phyloP scores from a whole-genome alignment of 2,329 filamentous ascomycete species.

The Alternaria triticina region DNA sequence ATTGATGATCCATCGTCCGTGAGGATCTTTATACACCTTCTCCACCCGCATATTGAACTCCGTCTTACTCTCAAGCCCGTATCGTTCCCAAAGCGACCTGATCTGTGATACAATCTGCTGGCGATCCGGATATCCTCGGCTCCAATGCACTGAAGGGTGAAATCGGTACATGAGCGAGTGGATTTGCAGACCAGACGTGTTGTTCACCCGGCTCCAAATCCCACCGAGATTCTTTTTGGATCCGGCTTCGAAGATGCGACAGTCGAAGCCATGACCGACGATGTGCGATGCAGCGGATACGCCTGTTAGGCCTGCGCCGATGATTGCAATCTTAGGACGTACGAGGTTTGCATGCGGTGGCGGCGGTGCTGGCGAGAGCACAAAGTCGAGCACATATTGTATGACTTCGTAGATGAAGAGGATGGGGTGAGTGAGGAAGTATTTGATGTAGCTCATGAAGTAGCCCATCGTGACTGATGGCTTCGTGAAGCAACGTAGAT shows the following conservation, averaged over 20 bases:
- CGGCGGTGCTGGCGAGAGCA: slow-evolving; percentile 75
- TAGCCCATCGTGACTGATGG: slow-evolving; percentile 25
- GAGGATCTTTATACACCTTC: slow-evolving; percentile 70
- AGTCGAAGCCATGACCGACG: slow-evolving; percentile 84
- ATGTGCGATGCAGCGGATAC: slow-evolving; percentile 83
- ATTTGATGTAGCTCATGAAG: slow-evolving; percentile 19
- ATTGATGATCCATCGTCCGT: slow-evolving; percentile 80
- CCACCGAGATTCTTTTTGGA: slow-evolving; percentile 71
- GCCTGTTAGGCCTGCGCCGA: slow-evolving; percentile 66
- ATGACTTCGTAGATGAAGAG: slow-evolving; percentile 68
- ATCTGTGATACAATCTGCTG: slow-evolving; percentile 78
- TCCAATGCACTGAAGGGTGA: slow-evolving; percentile 78
- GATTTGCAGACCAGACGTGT: slow-evolving; percentile 81
- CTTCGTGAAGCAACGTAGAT: not conserved
- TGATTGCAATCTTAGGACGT: slow-evolving; percentile 62
- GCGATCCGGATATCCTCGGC: slow-evolving; percentile 76
- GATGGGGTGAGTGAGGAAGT: slow-evolving; percentile 53
- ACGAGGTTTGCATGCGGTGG: slow-evolving; percentile 62
- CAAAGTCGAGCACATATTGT: slow-evolving; percentile 67
- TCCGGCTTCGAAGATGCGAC: slow-evolving; percentile 78
- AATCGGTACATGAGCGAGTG: slow-evolving; percentile 89
- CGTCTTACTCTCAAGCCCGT: slow-evolving; percentile 73
- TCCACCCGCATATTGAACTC: slow-evolving; percentile 73
- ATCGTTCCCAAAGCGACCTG: slow-evolving; percentile 74
- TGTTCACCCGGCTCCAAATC: slow-evolving; percentile 84